Base-by-base conservation (phyloP, 2,329 filamentous ascomycete species). In the Dendrostoma leiphaemia region DNA sequence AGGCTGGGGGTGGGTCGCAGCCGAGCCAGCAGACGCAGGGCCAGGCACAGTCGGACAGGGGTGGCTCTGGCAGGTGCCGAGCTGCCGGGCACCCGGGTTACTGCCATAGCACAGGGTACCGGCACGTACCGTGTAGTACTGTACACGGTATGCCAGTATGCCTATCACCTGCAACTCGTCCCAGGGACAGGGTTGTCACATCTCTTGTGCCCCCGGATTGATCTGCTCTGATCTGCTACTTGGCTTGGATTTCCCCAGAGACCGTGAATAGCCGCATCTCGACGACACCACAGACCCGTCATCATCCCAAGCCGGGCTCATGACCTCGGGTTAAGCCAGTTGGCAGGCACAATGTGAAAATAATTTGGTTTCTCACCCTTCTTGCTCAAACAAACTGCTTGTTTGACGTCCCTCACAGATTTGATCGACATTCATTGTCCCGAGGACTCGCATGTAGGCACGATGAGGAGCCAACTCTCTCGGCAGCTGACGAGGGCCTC, bases 401-500 rank as follows among this genome's bases (percentile, higher is more conserved):
- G 41, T 28, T 31, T n/a, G 23, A 29, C 45, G 23, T 41, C 28
- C 21, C 26, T 38, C 15, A 28, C 15, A 34, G 7, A 37, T 21
- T 24, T 26, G n/a, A 23, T 29, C 24, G 28, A 10, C 21, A 4
- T n/a, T 35, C 38, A 15, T 32, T 19, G 15, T 26, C 24, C 17
- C 35, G 23, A 19, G 44, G 3, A 12, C 24, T 32, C 50, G 13
- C 37, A 15, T 31, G 26, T 40, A 34, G 37, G 32, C 24, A 45
- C 29, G 1, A 57, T 54, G 40, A 51, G 45, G 47, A 32, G 44
- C 54, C 29, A 24, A 13, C 34, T 48, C 41, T 31, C 35, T 47
- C 46, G 40, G 34, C 45, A 53, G 23, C 37, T 59, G 34, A 62
- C 50, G 58, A 61, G 51, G 48, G 44, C 45, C 23, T n/a, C 34